Conservation (phyloP, 1,284 basidiomycete genomes). For the Lentinula novae-zelandiae region DNA sequence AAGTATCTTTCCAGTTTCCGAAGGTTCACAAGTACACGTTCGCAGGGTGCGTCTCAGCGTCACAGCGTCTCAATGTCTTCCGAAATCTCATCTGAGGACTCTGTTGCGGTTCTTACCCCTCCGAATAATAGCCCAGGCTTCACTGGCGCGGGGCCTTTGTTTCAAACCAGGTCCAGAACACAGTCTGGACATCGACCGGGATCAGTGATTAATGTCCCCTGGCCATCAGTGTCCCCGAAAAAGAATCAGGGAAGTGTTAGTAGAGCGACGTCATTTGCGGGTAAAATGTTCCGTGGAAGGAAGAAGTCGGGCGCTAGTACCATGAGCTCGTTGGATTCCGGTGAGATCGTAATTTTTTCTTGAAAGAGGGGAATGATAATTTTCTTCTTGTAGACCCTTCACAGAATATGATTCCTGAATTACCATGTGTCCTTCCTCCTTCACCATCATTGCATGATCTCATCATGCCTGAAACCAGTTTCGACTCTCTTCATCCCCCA, state of each 20-base stretch:
- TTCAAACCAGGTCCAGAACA: conserved; percentile 9
- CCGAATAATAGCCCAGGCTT: conserved; percentile 17
- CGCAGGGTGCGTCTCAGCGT: conserved; percentile 32
- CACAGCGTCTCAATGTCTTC: conserved; percentile 52
- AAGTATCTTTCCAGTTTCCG: conserved; percentile 43
- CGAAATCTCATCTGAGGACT: conserved; percentile 55
- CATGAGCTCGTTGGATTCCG: conserved; percentile 30
- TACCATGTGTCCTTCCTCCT: not conserved
- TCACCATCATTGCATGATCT: conserved; percentile 14
- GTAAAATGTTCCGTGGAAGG: conserved; percentile 48
- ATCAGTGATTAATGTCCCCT: conserved; percentile 15
- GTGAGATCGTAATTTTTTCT: conserved; percentile 24
- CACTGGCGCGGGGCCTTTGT: conserved; percentile 7
- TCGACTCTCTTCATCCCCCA: conserved; percentile 6
- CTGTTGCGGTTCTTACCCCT: conserved; percentile 38
- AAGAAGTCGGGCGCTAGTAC: conserved; percentile 44
- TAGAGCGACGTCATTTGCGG: conserved; percentile 50
- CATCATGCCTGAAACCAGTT: conserved; percentile 3
- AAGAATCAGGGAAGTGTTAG: conserved; percentile 26
- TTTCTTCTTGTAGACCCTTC: not conserved
- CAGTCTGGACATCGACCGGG: conserved; percentile 11
- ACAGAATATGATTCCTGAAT: not conserved
- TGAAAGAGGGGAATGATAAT: not conserved
- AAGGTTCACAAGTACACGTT: conserved; percentile 32
- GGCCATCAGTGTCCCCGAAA: conserved; percentile 9